Evolutionary conservation across 345 rosid species (phyloP).

Genomic region (Carallia brachiata): DNA sequence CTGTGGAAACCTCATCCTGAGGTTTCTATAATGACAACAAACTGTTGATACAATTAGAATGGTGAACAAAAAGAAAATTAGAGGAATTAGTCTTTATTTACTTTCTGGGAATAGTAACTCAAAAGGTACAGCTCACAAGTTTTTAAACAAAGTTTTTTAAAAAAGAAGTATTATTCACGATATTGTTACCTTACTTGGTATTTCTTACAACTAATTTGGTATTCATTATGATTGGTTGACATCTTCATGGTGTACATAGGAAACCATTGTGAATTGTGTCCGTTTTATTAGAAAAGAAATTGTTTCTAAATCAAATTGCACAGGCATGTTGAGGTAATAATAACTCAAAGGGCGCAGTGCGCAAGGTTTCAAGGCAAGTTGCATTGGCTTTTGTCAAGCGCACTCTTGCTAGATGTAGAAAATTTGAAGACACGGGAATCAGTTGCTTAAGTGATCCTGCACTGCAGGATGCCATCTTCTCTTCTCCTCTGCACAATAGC

Average conservation of each 20-base stretch:
- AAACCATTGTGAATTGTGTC: not conserved
- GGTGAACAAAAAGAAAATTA: no score
- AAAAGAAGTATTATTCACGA: no score
- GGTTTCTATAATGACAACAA: no score
- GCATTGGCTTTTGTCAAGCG: slow-evolving; percentile 52
- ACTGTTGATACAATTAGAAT: no score
- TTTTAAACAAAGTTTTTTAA: no score
- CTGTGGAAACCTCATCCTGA: no score
- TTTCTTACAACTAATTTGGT: not conserved
- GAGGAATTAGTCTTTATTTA: no score
- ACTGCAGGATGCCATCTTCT: slow-evolving; percentile 42
- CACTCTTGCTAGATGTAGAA: slow-evolving; percentile 50
- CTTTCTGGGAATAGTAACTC: no score
- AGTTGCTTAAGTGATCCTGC: slow-evolving; percentile 56
- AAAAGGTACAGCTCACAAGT: no score
- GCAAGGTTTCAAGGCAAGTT: slow-evolving; percentile 49
- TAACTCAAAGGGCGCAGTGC: slow-evolving; percentile 39
- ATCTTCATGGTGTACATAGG: not conserved
- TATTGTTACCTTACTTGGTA: not conserved
- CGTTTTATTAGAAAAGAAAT: not conserved
- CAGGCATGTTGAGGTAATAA: slow-evolving; percentile 53
- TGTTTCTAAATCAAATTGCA: slow-evolving; percentile 13
- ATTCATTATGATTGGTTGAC: not conserved
- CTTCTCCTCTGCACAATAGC: slow-evolving; percentile 37
- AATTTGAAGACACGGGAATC: slow-evolving; percentile 51